A percentile compares a stretch with the other conserved stretches of the same genome.
Evolutionary conservation across 805 yeast genomes (phyloP).

Genomic region (Myxozyma lipomycoides): DNA sequence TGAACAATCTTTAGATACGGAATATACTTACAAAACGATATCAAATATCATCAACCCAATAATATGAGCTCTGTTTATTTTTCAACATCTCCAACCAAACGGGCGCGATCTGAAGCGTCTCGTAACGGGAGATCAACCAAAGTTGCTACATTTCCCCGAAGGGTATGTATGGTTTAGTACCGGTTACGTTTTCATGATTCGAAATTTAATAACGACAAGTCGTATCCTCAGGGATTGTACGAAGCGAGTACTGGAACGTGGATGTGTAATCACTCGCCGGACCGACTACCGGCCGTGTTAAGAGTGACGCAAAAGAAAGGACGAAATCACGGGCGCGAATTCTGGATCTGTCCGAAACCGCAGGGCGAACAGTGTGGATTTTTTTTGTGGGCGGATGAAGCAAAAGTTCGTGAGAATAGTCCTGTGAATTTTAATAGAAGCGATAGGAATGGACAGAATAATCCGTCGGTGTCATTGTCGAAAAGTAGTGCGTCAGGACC

Average conservation of each 20-base stretch:
- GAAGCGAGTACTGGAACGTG: neutral
- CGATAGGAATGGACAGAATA: neutral
- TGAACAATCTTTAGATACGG: too few species aligned
- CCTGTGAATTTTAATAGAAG: neutral
- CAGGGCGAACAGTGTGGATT: neutral
- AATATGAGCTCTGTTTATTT: too few species aligned
- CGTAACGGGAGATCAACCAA: too few species aligned
- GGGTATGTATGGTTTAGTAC: too few species aligned
- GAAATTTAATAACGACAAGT: neutral
- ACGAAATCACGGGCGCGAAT: neutral
- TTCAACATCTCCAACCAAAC: too few species aligned
- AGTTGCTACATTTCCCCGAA: too few species aligned
- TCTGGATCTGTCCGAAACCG: neutral
- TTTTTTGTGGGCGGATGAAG: neutral
- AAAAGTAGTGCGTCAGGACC: neutral
- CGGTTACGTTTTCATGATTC: too few species aligned
- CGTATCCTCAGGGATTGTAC: neutral
- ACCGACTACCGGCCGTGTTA: neutral
- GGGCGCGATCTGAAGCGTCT: too few species aligned
- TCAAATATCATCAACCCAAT: too few species aligned
- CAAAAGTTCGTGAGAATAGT: neutral
- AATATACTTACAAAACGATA: too few species aligned
- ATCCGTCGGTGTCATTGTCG: neutral
- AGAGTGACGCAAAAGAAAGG: neutral
- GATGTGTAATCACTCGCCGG: neutral